Percentiles rank a stretch among this genome's conserved stretches.
Conservation (phyloP, 768 basidiomycete species). For the Boletales sp. region DNA sequence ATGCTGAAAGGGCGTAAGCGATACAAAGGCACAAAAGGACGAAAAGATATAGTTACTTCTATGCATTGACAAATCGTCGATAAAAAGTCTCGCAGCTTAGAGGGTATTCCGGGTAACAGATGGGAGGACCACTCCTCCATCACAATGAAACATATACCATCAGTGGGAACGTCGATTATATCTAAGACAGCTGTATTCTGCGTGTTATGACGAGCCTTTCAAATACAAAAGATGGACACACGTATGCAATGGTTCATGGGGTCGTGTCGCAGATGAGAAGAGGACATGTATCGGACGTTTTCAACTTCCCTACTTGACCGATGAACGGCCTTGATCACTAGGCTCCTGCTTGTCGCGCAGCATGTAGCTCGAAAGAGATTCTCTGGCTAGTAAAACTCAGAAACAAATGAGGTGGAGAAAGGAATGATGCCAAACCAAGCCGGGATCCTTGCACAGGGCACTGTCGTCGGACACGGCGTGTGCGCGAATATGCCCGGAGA, state of each 20-base stretch:
- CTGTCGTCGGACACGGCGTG: constrained; percentile 44
- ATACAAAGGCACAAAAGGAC: background rate
- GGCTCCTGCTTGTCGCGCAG: constrained; percentile 44
- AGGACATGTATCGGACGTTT: constrained; percentile 53
- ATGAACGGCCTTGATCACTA: constrained; percentile 71
- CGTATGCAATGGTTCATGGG: constrained; percentile 78
- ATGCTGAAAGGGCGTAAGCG: constrained; percentile 37
- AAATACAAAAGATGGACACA: constrained; percentile 34
- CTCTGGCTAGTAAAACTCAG: constrained; percentile 49
- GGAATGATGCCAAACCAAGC: constrained; percentile 47
- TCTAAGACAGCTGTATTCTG: constrained; percentile 55
- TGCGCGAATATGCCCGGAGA: constrained; percentile 33
- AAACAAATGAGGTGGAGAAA: background rate
- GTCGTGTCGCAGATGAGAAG: constrained; percentile 48
- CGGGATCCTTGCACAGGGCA: constrained; percentile 66
- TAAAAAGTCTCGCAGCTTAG: constrained; percentile 51
- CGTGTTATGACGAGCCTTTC: constrained; percentile 4
- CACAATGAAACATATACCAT: constrained; percentile 61
- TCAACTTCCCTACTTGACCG: constrained; percentile 59
- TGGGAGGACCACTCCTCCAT: constrained; percentile 81
- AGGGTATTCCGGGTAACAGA: constrained; percentile 49
- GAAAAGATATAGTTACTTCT: constrained; percentile 43
- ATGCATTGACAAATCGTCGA: constrained; percentile 62
- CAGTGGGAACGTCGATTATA: constrained; percentile 50
- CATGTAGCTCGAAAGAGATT: constrained; percentile 68